phyloP scores from a whole-genome alignment of 2,329 filamentous ascomycete species.

The Colletotrichum sansevieriae region DNA sequence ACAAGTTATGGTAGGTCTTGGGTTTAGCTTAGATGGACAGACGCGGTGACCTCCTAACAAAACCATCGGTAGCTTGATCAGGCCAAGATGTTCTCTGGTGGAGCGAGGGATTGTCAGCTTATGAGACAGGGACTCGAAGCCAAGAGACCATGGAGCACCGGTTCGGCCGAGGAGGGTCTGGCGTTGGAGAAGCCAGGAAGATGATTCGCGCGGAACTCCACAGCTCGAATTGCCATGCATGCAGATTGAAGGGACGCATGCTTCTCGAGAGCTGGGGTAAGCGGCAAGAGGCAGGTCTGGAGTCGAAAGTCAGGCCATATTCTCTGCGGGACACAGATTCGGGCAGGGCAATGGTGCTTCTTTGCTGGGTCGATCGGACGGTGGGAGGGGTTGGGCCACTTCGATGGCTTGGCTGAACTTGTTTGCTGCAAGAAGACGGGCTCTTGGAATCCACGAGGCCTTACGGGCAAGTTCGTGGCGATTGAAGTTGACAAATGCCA shows the following conservation, averaged over 20 bases:
- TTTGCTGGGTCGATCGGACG: conserved; percentile 5
- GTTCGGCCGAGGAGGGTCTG: conserved; percentile 34
- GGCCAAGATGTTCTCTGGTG: too few relatives aligned
- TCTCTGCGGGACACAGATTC: conserved; percentile 17
- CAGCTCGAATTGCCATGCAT: background rate
- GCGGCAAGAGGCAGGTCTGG: conserved; percentile 26
- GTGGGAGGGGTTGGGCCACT: background rate
- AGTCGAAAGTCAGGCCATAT: conserved; percentile 27
- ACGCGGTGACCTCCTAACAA: background rate
- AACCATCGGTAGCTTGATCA: background rate
- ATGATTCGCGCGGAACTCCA: conserved; percentile 41
- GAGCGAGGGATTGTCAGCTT: background rate
- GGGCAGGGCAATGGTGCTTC: conserved; percentile 22
- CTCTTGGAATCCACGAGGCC: conserved; percentile 2
- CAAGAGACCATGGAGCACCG: too few relatives aligned
- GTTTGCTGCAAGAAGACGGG: background rate
- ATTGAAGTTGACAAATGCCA: background rate
- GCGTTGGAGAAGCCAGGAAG: conserved; percentile 38
- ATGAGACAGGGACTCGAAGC: background rate
- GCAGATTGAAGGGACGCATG: background rate
- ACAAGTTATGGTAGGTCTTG: conserved; percentile 1
- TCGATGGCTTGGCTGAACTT: background rate
- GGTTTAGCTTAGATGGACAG: background rate
- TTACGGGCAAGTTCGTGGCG: too few relatives aligned
- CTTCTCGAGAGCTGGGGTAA: background rate